phyloP scores from a whole-genome alignment of 768 basidiomycete genomes.

The Kwoniella shandongensis region DNA sequence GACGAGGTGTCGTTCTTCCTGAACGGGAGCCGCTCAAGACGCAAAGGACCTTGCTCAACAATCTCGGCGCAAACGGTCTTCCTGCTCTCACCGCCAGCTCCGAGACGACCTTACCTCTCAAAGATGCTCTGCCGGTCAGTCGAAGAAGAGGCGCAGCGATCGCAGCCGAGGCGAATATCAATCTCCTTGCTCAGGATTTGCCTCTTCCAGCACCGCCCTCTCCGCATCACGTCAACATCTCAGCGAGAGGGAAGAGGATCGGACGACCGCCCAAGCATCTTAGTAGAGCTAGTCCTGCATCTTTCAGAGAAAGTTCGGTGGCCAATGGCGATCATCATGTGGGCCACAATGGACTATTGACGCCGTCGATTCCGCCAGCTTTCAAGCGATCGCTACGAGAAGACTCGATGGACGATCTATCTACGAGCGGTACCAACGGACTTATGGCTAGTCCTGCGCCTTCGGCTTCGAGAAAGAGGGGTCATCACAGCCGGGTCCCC shows the following conservation, averaged over 20 bases:
- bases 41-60: slow-evolving; percentile 65
- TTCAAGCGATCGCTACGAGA: slow-evolving; percentile 29
- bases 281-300: slow-evolving; percentile 27
- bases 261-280: slow-evolving; percentile 20
- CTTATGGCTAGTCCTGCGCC: neutral
- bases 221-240: slow-evolving; percentile 53
- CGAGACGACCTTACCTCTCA: slow-evolving; percentile 32
- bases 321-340: slow-evolving; percentile 5
- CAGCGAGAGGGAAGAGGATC: slow-evolving; percentile 14
- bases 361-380: slow-evolving; percentile 11
- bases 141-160: slow-evolving; percentile 79
- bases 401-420: slow-evolving; percentile 21
- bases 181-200: slow-evolving; percentile 49
- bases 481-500: slow-evolving; percentile 12
- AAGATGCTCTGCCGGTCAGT: slow-evolving; percentile 67
- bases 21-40: slow-evolving; percentile 92
- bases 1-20: slow-evolving; percentile 72
- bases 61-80: slow-evolving; percentile 42
- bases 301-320: slow-evolving; percentile 31
- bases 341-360: neutral
- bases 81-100: slow-evolving; percentile 13
- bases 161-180: slow-evolving; percentile 88
- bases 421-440: slow-evolving; percentile 1
- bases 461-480: slow-evolving; percentile 14
- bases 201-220: slow-evolving; percentile 59